Base-by-base conservation (phyloP, 2,329 filamentous ascomycete genomes). In the Alternaria sp. region DNA sequence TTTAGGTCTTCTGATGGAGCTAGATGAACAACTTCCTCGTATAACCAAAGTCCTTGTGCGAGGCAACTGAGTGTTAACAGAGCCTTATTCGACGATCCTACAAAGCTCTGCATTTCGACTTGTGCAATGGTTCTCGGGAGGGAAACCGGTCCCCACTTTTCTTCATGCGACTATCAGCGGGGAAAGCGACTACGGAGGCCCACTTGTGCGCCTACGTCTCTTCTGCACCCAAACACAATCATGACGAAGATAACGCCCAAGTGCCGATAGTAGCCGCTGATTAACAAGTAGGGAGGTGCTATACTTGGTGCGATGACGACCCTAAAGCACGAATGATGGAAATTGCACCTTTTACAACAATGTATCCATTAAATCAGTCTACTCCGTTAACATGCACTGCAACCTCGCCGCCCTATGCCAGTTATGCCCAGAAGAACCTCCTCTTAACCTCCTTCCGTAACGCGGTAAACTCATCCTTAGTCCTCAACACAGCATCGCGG, bases 401-500 rank as follows among this genome's bases (percentile, higher is more conserved):
- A 30, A 18, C 22, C 8, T 34, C 32, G 5, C 24, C 5, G 20
- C 32, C 16, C 22, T 22, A 16, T 5, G 6, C 3, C 16, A 7
- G 24, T 57, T 20, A 62, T 6, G 56, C 61, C 38, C 59, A 63
- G 34, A 71, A 64, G 3, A 73, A 24, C 26, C 75, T 57, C 46
- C 72, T 68, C 47, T 58, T 60, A 5, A 70, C 61, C 61, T 76
- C 74, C 24, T 39, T 67, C 30, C 65, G 68, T 51, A 77, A 52
- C 7, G 72, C 72, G 7, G 56, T 49, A 54, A 74, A 73, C 59
- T 76, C 74, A 56, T 75, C 72, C 41, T 66, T 69, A 1, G 74
- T 77, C 59, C 87, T 80, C 32, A 81, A 78, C 42, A 87, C 85
- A 7, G 87, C 86, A 77, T 88, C 87, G 53, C 84, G 83, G 73